Conservation (phyloP, 2,329 filamentous ascomycete species). For the Xylariaceae sp. region DNA sequence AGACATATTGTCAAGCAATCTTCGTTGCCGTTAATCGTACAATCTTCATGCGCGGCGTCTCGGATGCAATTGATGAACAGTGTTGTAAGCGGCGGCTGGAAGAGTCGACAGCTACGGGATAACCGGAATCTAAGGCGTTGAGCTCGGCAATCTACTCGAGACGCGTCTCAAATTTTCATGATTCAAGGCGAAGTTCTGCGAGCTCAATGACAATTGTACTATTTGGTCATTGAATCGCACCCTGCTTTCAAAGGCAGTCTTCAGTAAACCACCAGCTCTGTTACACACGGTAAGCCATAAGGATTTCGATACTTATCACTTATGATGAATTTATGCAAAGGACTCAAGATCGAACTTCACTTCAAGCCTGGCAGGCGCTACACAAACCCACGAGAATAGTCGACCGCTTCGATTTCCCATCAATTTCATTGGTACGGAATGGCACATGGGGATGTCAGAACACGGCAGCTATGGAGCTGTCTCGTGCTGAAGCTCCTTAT, state of each 20-base stretch:
- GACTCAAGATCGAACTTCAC: constrained; percentile 51
- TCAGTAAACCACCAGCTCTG: constrained; percentile 47
- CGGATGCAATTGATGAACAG: constrained; percentile 44
- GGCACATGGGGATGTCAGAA: constrained; percentile 35
- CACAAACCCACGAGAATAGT: constrained; percentile 46
- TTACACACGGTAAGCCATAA: constrained; percentile 43
- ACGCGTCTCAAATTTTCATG: constrained; percentile 67
- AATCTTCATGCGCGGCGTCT: constrained; percentile 60
- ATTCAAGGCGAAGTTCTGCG: constrained; percentile 66
- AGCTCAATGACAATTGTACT: constrained; percentile 64
- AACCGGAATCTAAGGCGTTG: constrained; percentile 62
- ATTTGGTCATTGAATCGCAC: constrained; percentile 62
- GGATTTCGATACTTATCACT: constrained; percentile 50
- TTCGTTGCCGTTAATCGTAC: constrained; percentile 52
- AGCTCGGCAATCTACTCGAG: constrained; percentile 72
- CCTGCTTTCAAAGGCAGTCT: constrained; percentile 53
- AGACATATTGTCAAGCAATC: constrained; percentile 55
- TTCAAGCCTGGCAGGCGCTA: constrained; percentile 40
- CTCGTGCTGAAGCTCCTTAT: constrained; percentile 51
- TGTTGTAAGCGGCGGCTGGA: constrained; percentile 43
- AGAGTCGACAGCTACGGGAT: constrained; percentile 34
- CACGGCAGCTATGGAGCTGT: constrained; percentile 44
- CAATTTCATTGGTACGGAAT: constrained; percentile 59
- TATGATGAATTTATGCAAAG: constrained; percentile 51
- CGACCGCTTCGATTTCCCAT: constrained; percentile 55